These are phyloP conservation scores for Pyrenophora graminea DNA, from an alignment of 2,329 filamentous ascomycete genomes.

Conservation along the genomic window DNA sequence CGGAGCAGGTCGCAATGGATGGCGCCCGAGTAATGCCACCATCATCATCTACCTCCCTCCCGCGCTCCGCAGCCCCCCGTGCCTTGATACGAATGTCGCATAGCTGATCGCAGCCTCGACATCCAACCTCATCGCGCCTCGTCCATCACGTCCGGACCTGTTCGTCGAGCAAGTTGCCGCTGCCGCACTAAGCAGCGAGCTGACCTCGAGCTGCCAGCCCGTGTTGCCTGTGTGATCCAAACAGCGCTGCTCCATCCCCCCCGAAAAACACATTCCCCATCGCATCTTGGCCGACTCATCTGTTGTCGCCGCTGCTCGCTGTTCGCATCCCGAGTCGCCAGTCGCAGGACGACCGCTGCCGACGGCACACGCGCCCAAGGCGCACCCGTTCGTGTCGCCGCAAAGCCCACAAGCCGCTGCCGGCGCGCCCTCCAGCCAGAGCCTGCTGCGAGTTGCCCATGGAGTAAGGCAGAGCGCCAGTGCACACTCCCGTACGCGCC, in stretches of 20 bases:
- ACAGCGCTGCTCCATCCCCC: slow-evolving; percentile 14
- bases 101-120: slow-evolving; percentile 12
- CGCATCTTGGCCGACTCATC: slow-evolving; percentile 15
- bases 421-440: slow-evolving; percentile 11
- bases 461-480: slow-evolving; percentile 11
- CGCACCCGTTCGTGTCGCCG: slow-evolving; percentile 20
- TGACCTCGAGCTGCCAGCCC: slow-evolving; percentile 22
- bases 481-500: slow-evolving; percentile 11
- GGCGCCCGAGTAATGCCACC: slow-evolving; percentile 11
- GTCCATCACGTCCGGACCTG: slow-evolving; percentile 21
- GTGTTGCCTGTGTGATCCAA: slow-evolving; percentile 27
- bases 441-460: slow-evolving; percentile 17
- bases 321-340: slow-evolving; percentile 13
- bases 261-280: slow-evolving; percentile 12
- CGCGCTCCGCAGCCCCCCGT: slow-evolving; percentile 7
- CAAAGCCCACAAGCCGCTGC: background rate
- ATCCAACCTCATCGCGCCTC: slow-evolving; percentile 27
- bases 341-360: slow-evolving; percentile 19
- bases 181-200: slow-evolving; percentile 33
- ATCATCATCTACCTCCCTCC: slow-evolving; percentile 1
- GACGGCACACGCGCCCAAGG: slow-evolving; percentile 21
- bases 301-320: slow-evolving; percentile 1
- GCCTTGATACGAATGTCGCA: background rate
- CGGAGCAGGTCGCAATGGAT: slow-evolving; percentile 13
- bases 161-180: slow-evolving; percentile 26